Evolutionary conservation across 2,329 filamentous ascomycete species (phyloP), one percentile per base, ranked within the genome.

Genomic region (Claviceps humidiphila): DNA sequence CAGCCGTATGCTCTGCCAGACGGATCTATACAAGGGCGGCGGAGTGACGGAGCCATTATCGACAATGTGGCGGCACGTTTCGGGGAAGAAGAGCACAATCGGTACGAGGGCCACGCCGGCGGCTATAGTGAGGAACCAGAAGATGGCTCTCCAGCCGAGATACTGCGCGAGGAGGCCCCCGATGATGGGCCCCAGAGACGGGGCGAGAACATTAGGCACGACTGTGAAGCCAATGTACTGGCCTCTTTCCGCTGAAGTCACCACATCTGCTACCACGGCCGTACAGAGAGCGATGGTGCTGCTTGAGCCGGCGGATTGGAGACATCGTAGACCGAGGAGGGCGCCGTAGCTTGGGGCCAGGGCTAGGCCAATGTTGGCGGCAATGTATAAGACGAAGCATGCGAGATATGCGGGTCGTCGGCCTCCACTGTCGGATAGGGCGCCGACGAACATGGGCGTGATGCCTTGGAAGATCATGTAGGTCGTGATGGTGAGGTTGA

Each of bases 241-340:
- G 2, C 81, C 81, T 54, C 84, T 69, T 60, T 87, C 82, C 0
- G 75, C 74, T 2, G 76, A 75, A 0, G 80, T 83, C 11, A 77
- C 71, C 6, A 84, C 69, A 60, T 88, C 84, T 0, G 78, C 78
- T 1, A 87, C 74, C 0, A 86, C 75, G 0, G 76, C 82, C 30
- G 65, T 66, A 30, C 68, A 69, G 3, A 87, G 67, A 0, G 82
- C 75, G 4, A 85, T 70, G 0, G 80, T 84, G 2, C 76, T 76
- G 51, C 74, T 78, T 42, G 74, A 80, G 0, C 81, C 80, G 0
- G 75, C 72, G 5, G 74, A 78, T 58, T 84, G 80, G 2, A 82
- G 59, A 58, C 73, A 75, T 3, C 80, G 68, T 4, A 82, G 63
- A 1, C 76, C 68, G 5, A 84, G 58, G 2, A 84, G 64, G 0